These are phyloP conservation scores for Chrysanthemum lavandulifolium DNA, from an alignment of 129 eudicot species.

Conservation along the genomic window DNA sequence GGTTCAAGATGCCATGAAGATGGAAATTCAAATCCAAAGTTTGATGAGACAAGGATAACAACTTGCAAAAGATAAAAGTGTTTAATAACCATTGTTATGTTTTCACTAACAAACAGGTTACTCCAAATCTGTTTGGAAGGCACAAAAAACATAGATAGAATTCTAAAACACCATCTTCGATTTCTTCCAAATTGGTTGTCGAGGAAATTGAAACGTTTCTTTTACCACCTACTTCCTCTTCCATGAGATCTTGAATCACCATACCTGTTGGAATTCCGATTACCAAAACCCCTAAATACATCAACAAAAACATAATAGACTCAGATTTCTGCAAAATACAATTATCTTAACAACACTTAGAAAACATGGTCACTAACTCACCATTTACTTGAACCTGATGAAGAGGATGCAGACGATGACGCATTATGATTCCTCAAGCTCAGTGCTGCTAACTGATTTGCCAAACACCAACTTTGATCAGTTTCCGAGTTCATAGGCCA, in stretches of 20 bases:
- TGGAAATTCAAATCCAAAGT: neutral
- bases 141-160: neutral
- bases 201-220: neutral
- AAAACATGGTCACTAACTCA: conserved; percentile 24
- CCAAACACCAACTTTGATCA: conserved; percentile 28
- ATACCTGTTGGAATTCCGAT: conserved; percentile 7
- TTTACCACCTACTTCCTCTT: conserved; percentile 21
- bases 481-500: conserved; percentile 45
- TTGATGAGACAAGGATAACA: neutral
- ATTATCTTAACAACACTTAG: neutral
- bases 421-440: conserved; percentile 21
- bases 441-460: conserved; percentile 31
- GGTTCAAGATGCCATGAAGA: neutral
- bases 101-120: neutral
- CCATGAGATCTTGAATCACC: conserved; percentile 25
- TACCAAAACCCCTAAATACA: conserved; percentile 23
- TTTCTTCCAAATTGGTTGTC: neutral
- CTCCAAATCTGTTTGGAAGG: neutral
- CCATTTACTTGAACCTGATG: conserved; percentile 22
- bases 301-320: conserved; percentile 3
- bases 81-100: neutral
- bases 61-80: neutral
- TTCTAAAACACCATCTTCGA: neutral
- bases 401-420: conserved; percentile 8
- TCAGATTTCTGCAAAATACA: neutral